Percentiles rank a stretch among this genome's conserved stretches.
Evolutionary conservation across 768 basidiomycete genomes (phyloP).

Genomic region (Suillus brevipes): DNA sequence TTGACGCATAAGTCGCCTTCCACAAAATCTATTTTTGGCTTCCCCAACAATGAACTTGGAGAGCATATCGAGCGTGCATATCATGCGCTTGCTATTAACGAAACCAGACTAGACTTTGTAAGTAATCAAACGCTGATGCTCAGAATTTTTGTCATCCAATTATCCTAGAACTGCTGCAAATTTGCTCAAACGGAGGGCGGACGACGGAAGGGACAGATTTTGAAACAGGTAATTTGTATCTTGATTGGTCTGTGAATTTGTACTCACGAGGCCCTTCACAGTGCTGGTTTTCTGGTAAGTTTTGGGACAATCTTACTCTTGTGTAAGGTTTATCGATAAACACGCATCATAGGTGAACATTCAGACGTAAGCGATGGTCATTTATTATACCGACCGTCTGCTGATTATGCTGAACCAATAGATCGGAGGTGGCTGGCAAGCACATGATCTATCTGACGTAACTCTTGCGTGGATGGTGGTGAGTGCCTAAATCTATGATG

Average conservation of each 20-base stretch:
- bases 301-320: background rate
- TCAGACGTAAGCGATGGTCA: slow-evolving; percentile 18
- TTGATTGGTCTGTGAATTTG: background rate
- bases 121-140: slow-evolving; percentile 19
- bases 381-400: slow-evolving; percentile 4
- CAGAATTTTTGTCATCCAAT: slow-evolving; percentile 4
- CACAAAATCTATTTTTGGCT: slow-evolving; percentile 59
- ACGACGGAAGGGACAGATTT: slow-evolving; percentile 51
- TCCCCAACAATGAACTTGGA: slow-evolving; percentile 58
- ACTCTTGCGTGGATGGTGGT: slow-evolving; percentile 67
- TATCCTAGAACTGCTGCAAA: slow-evolving; percentile 56
- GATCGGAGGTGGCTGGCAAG: slow-evolving; percentile 70
- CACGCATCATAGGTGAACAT: slow-evolving; percentile 28
- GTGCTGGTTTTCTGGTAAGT: slow-evolving; percentile 73
- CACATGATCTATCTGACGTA: slow-evolving; percentile 69
- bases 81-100: slow-evolving; percentile 71
- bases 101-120: slow-evolving; percentile 69
- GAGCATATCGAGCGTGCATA: slow-evolving; percentile 64
- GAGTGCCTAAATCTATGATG: slow-evolving; percentile 22
- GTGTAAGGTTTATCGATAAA: background rate
- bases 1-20: slow-evolving; percentile 46
- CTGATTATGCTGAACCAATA: slow-evolving; percentile 22
- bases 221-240: slow-evolving; percentile 54
- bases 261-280: slow-evolving; percentile 22
- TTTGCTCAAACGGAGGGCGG: slow-evolving; percentile 60